phyloP scores from a whole-genome alignment of 192 early-diverging fungal species.

The Coemansia brasiliensis region DNA sequence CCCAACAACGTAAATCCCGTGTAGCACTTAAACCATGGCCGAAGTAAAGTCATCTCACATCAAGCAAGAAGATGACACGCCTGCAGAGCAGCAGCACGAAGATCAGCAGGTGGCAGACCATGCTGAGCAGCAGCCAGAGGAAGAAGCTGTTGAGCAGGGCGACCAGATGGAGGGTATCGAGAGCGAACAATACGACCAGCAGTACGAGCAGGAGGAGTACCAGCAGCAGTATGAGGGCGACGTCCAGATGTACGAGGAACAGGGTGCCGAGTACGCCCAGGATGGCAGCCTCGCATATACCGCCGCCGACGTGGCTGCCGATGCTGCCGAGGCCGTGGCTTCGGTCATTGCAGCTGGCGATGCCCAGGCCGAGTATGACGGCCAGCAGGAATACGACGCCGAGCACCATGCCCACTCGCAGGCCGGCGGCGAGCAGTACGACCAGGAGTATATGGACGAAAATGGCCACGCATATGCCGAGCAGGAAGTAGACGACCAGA shows the following conservation, averaged over 20 bases:
- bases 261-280: slow-evolving; percentile 29
- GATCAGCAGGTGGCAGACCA: slow-evolving; percentile 12
- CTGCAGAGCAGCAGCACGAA: slow-evolving; percentile 5
- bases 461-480: slow-evolving; percentile 25
- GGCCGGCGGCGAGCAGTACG: slow-evolving; percentile 26
- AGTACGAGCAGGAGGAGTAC: slow-evolving; percentile 35
- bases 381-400: slow-evolving; percentile 5
- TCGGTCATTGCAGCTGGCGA: slow-evolving; percentile 19
- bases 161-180: slow-evolving; percentile 29
- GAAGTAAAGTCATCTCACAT: slow-evolving; percentile 7
- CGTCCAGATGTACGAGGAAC: slow-evolving; percentile 33
- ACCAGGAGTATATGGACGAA: slow-evolving; percentile 40
- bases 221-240: slow-evolving; percentile 41
- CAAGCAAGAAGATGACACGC: not conserved
- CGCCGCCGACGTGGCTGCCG: slow-evolving; percentile 16
- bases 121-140: slow-evolving; percentile 15
- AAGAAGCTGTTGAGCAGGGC: slow-evolving; percentile 6
- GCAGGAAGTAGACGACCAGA: slow-evolving; percentile 43
- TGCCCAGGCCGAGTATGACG: slow-evolving; percentile 14
- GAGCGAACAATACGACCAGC: slow-evolving; percentile 20
- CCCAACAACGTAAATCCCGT: too few species aligned
- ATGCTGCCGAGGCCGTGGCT: slow-evolving; percentile 27
- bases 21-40: not conserved
- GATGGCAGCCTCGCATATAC: slow-evolving; percentile 26
- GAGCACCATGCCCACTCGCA: not conserved